A percentile compares a stretch with the other conserved stretches of the same genome.
phyloP scores from a whole-genome alignment of 176 grass and related monocot genomes.

The Oryza rufipogon region DNA sequence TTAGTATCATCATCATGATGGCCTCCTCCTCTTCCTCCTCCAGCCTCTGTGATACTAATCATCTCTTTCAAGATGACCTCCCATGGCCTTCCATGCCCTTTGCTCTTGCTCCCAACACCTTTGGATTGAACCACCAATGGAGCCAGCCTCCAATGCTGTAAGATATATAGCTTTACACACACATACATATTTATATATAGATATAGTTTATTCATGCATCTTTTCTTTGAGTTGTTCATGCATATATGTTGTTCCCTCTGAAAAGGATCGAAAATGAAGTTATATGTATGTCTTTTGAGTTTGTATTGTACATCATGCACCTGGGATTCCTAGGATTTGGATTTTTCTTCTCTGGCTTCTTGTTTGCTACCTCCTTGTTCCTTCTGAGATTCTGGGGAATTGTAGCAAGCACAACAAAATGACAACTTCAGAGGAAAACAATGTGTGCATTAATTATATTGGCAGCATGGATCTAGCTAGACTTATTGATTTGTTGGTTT shows the following conservation, averaged over 20 bases:
- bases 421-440: slow-evolving; percentile 46
- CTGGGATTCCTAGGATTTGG: slow-evolving; percentile 84
- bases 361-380: slow-evolving; percentile 65
- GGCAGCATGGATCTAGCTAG: slow-evolving; percentile 24
- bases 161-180: slow-evolving; percentile 31
- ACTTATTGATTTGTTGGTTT: slow-evolving; percentile 48
- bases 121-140: slow-evolving; percentile 48
- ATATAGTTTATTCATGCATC: neutral
- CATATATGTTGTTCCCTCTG: neutral
- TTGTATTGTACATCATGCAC: neutral
- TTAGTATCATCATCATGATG: slow-evolving; percentile 56
- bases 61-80: slow-evolving; percentile 49
- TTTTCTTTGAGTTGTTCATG: neutral
- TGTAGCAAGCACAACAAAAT: slow-evolving; percentile 67
- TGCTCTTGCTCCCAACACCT: slow-evolving; percentile 34
- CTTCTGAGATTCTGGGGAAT: slow-evolving; percentile 66
- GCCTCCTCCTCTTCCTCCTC: slow-evolving; percentile 59
- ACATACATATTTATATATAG: neutral
- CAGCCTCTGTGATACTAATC: slow-evolving; percentile 39
- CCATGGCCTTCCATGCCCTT: slow-evolving; percentile 44
- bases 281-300: slow-evolving; percentile 11
- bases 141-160: slow-evolving; percentile 40
- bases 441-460: slow-evolving; percentile 1
- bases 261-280: neutral
- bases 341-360: slow-evolving; percentile 63